Evolutionary conservation across 2,329 filamentous ascomycete genomes (phyloP), one percentile per base, ranked within the genome.

Genomic region (Sarocladiaceae sp.): DNA sequence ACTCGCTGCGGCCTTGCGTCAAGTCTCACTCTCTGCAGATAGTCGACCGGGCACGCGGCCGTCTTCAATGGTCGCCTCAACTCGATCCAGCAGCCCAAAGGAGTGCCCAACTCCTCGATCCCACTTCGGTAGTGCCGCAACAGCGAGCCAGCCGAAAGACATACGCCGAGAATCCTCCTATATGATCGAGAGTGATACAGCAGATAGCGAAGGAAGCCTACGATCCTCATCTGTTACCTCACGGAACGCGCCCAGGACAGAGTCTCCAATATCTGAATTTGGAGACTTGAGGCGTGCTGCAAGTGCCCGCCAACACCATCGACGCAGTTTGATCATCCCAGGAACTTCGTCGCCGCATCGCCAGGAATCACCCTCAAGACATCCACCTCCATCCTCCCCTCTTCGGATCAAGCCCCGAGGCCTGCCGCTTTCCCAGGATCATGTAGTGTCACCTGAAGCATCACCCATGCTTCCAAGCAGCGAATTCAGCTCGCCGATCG

Each of bases 81-180:
- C 89, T 1, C 80, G 89, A 56, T 96, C 94, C 3, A 94, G 83
- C 65, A 99, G 94, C 64, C 94, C 94, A 0, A 85, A 85, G 66
- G 92, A 95, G 67, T 94, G 90, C 55, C 88, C 89, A 11, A 99
- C 94, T 3, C 94, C 94, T 11, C 86, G 90, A 56, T 97, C 93
- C 0, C 86, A 93, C 61, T 84, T 81, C 42, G 82, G 81, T 25
- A 82, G 79, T 56, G 80, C 50, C 15, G 74, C 56, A 71, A 86
- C 5, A 75, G 78, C 86, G 4, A 75, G 78, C 7, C 82, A 81
- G 52, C 72, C 79, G 50, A 78, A 75, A 23, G 68, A 88, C 51
- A 87, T 84, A 51, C 88, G 92, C 52, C 82, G 91, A 25, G 86
- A 85, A 11, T 64, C 60, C 3, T 92, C 91, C 1, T 77, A 94